A percentile compares a stretch with the other conserved stretches of the same genome.
phyloP scores from a whole-genome alignment of 768 basidiomycete species.

The Termitomyces sp. region DNA sequence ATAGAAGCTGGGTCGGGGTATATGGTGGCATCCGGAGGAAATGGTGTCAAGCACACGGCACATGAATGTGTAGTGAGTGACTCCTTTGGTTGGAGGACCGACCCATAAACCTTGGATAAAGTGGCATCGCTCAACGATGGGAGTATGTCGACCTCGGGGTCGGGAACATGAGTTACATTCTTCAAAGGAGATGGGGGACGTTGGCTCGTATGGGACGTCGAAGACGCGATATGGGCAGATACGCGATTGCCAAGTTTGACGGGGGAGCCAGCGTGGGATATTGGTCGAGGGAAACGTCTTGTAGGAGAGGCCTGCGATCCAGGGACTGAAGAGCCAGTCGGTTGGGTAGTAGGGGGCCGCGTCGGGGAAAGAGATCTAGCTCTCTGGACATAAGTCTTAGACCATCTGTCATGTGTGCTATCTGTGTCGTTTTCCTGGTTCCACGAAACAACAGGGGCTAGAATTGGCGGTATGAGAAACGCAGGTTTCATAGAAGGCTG shows the following conservation, averaged over 20 bases:
- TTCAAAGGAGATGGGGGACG: slow-evolving; percentile 61
- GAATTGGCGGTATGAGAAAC: background rate
- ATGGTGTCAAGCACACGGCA: slow-evolving; percentile 55
- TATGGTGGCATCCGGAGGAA: slow-evolving; percentile 81
- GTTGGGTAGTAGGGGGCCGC: slow-evolving; percentile 22
- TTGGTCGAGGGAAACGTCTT: slow-evolving; percentile 50
- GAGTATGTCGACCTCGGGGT: slow-evolving; percentile 57
- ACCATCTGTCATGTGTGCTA: slow-evolving; percentile 65
- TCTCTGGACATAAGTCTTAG: slow-evolving; percentile 68
- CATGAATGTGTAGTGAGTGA: slow-evolving; percentile 69
- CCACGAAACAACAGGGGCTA: slow-evolving; percentile 73
- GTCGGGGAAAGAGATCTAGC: slow-evolving; percentile 42
- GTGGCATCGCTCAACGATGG: slow-evolving; percentile 53
- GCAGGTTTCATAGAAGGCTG: background rate
- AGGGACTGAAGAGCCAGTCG: slow-evolving; percentile 14
- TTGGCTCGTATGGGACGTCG: slow-evolving; percentile 32
- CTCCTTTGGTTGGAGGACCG: slow-evolving; percentile 76
- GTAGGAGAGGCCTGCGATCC: slow-evolving; percentile 23
- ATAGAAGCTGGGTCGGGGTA: slow-evolving; percentile 66
- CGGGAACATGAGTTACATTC: slow-evolving; percentile 43
- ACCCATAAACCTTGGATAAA: slow-evolving; percentile 82
- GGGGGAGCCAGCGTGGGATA: slow-evolving; percentile 25
- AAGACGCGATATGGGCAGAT: slow-evolving; percentile 54
- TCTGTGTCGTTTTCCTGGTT: slow-evolving; percentile 40
- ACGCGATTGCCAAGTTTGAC: slow-evolving; percentile 41